Evolutionary conservation across 1,139 yeast genomes (phyloP), one percentile per base, ranked within the genome.

Genomic region (Pichia sp.): DNA sequence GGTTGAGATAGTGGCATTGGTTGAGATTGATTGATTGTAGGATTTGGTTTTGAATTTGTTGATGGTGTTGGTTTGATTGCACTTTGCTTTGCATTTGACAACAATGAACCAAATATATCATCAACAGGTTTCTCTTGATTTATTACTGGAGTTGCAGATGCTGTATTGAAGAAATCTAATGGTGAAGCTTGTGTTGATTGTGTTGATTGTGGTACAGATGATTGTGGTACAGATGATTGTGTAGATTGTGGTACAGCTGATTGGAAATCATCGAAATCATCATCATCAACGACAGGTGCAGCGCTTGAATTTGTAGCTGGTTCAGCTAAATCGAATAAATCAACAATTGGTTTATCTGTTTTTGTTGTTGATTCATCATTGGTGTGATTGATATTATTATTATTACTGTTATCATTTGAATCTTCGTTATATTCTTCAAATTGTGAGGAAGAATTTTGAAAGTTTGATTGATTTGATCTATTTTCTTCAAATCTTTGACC

Each of bases 221-320:
- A 15, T 12, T 35, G 18, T 14, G 38, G 10, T 2, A 32, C 31
- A 5, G 41, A 30, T 26, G 37, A 17, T 15, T 43, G 5, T n/a
- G 43, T 23, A 20, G 34, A 25, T 11, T 31, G 25, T 9, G 31
- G 30, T 25, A 18, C 23, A 7, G 58, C 43, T 14, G 84, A 78
- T 62, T 89, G 96, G 72, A 89, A 89, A 52, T 91, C 97, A 51
- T 85, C 95, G 62, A 83, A 94, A 35, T 79, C 86, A 33, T 78
- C 84, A 18, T 68, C 78, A 11, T 47, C 65, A 3, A 53, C 45
- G 34, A 51, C 39, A 34, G 42, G 37, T 12, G n/a, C n/a, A n/a
- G 36, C 23, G 9, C 32, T 40, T 12, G 45, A n/a, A 31, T 43
- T 34, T 10, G 39, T 1, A 10, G 38, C 46, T 32, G 34, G 48